Evolutionary conservation across 257 asterid genomes (phyloP).

Genomic region (Solanum chmielewskii): DNA sequence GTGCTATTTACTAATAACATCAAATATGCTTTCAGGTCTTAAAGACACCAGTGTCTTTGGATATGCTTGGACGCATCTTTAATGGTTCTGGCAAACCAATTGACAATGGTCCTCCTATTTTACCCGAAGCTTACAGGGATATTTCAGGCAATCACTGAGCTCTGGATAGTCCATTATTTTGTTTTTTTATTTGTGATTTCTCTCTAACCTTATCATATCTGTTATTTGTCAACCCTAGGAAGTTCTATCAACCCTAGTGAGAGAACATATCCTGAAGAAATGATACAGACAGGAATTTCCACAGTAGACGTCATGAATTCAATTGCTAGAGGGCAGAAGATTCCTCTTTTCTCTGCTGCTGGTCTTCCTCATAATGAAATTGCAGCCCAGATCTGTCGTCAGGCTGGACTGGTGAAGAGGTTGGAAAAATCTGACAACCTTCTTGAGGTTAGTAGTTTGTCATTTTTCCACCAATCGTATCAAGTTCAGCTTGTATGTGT

Average conservation of each 20-base stretch:
- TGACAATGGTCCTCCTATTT: slow-evolving; percentile 96
- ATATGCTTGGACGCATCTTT: slow-evolving; percentile 48
- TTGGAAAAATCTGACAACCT: slow-evolving; percentile 81
- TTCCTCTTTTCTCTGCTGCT: slow-evolving; percentile 96
- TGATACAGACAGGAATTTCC: slow-evolving; percentile 97
- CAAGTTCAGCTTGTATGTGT: background rate
- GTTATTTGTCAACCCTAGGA: slow-evolving; percentile 34
- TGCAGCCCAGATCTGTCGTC: slow-evolving; percentile 98
- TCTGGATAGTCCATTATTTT: background rate
- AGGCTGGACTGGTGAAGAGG: slow-evolving; percentile 97
- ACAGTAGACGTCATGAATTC: slow-evolving; percentile 99
- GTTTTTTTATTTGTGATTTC: background rate
- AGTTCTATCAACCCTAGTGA: slow-evolving; percentile 99
- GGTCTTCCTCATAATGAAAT: slow-evolving; percentile 99
- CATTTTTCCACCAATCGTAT: background rate
- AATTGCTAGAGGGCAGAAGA: slow-evolving; percentile 96
- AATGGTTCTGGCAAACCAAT: slow-evolving; percentile 68
- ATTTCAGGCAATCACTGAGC: slow-evolving; percentile 65
- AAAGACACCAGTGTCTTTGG: slow-evolving; percentile 40
- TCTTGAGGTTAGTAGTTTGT: slow-evolving; percentile 47
- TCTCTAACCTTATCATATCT: background rate
- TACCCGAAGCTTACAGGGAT: slow-evolving; percentile 98
- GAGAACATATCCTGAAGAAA: slow-evolving; percentile 97
- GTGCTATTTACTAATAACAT: background rate
- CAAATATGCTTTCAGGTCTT: slow-evolving; percentile 18